Base-by-base conservation (phyloP, 2,329 filamentous ascomycete genomes). In the Rhynchosporium agropyri region DNA sequence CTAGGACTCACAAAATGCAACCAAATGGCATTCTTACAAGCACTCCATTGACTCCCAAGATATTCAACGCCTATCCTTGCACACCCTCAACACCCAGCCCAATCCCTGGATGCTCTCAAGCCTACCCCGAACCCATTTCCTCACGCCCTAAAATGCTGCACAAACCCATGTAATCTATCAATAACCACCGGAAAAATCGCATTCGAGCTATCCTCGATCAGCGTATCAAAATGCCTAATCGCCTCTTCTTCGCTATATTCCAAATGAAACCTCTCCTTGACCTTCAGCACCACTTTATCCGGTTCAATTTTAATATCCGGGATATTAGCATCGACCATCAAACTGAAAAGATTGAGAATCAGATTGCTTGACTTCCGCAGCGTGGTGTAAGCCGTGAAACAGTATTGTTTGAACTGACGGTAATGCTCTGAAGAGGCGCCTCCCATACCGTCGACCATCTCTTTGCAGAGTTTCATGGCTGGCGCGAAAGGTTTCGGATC, bases 401-500 rank as follows among this genome's bases (percentile, higher is more conserved):
- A 97, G 76, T 98, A 97, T 71, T 96, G 91, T 74, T 95, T 95
- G 78, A 99, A 99, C 59, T 89, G 85, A 49, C 88, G 82, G 76
- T 97, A 99, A 66, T 96, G 89, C 28, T 90, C 85, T 3, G 90
- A 92, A 40, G 84, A 83, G 7, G 88, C 83, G 12, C 95, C 95
- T 46, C 96, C 96, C 92, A 99, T 97, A 66, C 93, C 95, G 72
- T 99, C 95, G 3, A 98, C 91, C 95, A 99, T 99, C 74, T 99
- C 94, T 70, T 93, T 94, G 73, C 90, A 94, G 8, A 99, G 85
- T 76, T 99, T 99, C 89, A 99, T 97, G 58, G 94, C 87, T 0
- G 95, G 95, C 0, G 95, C 94, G 74, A 99, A 98, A 0, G 95
- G 95, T 74, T 99, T 99, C 0, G 95, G 95, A 70, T 99, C 95